Evolutionary conservation across 495 filamentous ascomycete species (phyloP), one percentile per base, ranked within the genome.

Genomic region (Lophiotrema nucula): DNA sequence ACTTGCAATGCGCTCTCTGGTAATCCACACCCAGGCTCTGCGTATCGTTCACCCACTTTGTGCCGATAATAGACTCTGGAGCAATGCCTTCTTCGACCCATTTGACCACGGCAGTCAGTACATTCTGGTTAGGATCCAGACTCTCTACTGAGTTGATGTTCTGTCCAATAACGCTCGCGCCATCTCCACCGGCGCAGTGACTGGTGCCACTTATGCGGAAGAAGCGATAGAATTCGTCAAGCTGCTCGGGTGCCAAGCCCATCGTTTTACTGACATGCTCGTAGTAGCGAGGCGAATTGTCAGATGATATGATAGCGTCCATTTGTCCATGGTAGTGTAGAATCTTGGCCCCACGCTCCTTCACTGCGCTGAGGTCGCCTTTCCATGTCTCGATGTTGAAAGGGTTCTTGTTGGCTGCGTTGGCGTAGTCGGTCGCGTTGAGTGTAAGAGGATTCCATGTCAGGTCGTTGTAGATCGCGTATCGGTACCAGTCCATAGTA

Each of bases 31-130:
- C 60, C 2, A 26, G 12, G 16, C n/a, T 28, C 28, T 56, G 23
- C 12, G 41, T 57, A 53, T 47, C 53, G 26, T 57, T 52, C 4
- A 64, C 55, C 44, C 27, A 64, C 49, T 28, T 64, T 5, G 60
- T 51, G 11, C 60, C 52, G 11, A 50, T 45, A 13, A 64, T 31
- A 1, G 47, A 49, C 43, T 82, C 80, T 0, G 83, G 83, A 4
- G 80, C 75, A 18, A 73, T 68, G 0, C 77, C 81, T 0, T 82
- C 69, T 67, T 87, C 84, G 0, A 85, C 81, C 84, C 83, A 86
- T 13, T 69, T 64, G 10, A 85, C 79, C 65, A 87, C 70, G 2
- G 81, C 78, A 60, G 76, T 77, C 2, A 63, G 48, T 13, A 63
- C 47, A 25, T 63, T 63, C 28, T 51, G 18, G 5, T 24, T 46